Conservation (phyloP, 106 monocot genomes). For the Dendrobium chrysotoxum region DNA sequence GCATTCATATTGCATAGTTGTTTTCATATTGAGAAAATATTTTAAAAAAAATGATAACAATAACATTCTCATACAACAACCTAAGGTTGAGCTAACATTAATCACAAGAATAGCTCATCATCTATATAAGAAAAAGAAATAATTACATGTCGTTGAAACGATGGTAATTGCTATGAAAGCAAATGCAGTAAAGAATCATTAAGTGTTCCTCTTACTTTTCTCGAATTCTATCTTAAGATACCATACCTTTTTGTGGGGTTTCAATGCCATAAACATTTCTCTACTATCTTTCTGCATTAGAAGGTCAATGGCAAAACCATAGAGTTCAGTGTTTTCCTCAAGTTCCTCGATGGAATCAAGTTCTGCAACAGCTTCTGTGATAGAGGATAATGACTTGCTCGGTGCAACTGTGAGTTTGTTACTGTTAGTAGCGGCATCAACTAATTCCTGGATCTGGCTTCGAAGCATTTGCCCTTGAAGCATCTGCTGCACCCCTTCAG, state of each 20-base stretch:
- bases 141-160: background rate
- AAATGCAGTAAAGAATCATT: background rate
- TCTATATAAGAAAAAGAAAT: too few relatives aligned
- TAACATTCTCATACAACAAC: too few relatives aligned
- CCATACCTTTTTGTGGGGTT: constrained; percentile 17
- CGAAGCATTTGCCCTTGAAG: background rate
- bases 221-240: constrained; percentile 16
- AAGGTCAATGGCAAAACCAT: constrained; percentile 20
- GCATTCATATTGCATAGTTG: too few relatives aligned
- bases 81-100: too few relatives aligned
- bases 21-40: too few relatives aligned
- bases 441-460: background rate
- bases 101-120: too few relatives aligned
- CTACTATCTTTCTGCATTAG: constrained; percentile 19
- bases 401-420: background rate
- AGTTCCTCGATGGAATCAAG: constrained; percentile 22
- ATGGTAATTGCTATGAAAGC: background rate
- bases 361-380: constrained; percentile 16
- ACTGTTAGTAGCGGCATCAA: constrained; percentile 2
- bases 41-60: too few relatives aligned
- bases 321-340: constrained; percentile 14
- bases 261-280: constrained; percentile 22
- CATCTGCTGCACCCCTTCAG: background rate
- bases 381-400: constrained; percentile 5
- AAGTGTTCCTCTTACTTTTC: constrained; percentile 8